Percentiles rank a stretch among this genome's conserved stretches.
phyloP scores from a whole-genome alignment of 192 early-diverging fungal genomes.

The Diversispora epigaea region DNA sequence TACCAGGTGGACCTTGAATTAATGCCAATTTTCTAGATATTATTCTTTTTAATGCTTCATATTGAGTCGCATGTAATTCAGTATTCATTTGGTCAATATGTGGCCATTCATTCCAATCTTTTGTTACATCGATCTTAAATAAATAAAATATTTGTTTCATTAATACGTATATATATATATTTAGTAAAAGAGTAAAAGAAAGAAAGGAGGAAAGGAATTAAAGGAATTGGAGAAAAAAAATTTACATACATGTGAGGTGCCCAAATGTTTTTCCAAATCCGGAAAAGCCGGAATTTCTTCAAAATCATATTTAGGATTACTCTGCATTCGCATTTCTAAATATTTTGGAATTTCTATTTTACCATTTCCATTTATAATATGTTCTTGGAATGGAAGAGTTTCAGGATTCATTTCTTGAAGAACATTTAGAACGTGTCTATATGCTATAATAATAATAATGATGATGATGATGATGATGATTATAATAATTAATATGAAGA shows the following conservation, averaged over 20 bases:
- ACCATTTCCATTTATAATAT: conserved; percentile 43
- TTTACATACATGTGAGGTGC: conserved; percentile 9
- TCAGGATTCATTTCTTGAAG: conserved; percentile 44
- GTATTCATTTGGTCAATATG: background rate
- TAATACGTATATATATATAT: background rate
- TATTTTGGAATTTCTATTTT: conserved; percentile 44
- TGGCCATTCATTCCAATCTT: conserved; percentile 15
- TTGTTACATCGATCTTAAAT: conserved; percentile 15
- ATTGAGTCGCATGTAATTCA: conserved; percentile 37
- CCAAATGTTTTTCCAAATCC: conserved; percentile 29
- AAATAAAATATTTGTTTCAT: background rate
- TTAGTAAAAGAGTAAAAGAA: background rate
- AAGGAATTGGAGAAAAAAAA: background rate
- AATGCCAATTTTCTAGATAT: conserved; percentile 47
- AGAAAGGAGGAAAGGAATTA: too few species aligned
- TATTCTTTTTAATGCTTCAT: conserved; percentile 49
- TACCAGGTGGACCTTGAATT: conserved; percentile 61
- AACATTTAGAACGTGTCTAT: conserved; percentile 49
- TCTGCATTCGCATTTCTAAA: background rate
- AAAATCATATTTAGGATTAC: conserved; percentile 23
- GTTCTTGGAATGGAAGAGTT: conserved; percentile 43
- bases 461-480: background rate
- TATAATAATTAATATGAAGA: background rate
- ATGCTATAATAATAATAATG: conserved; percentile 39
- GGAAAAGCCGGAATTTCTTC: conserved; percentile 8